phyloP scores from a whole-genome alignment of 83 land plant genomes.

The Isoetes engelmannii region DNA sequence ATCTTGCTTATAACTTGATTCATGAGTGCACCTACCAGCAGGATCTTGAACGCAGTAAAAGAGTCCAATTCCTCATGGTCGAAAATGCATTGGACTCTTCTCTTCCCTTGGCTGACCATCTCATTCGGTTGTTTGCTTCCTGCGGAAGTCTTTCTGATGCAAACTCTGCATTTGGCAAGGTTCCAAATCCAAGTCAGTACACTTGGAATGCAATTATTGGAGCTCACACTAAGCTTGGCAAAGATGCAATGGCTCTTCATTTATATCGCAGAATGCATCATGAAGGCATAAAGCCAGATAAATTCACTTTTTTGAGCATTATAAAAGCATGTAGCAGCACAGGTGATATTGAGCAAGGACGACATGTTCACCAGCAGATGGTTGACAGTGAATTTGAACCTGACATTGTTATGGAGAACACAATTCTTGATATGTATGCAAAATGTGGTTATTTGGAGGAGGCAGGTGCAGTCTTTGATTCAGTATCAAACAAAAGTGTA shows the following conservation, averaged over 20 bases:
- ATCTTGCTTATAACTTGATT: not conserved
- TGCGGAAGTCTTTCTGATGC: slow-evolving; percentile 11
- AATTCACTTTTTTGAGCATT: too few species aligned
- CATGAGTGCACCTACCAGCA: not conserved
- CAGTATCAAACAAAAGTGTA: too few species aligned
- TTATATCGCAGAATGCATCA: not conserved
- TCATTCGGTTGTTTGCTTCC: slow-evolving; percentile 6
- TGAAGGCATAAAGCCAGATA: slow-evolving; percentile 7
- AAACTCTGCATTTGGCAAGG: slow-evolving; percentile 1
- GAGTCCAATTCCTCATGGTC: not conserved
- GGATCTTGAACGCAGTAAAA: not conserved
- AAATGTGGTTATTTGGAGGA: too few species aligned
- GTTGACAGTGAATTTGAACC: too few species aligned
- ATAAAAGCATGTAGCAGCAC: too few species aligned
- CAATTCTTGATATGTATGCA: too few species aligned
- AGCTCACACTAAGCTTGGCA: slow-evolving; percentile 2
- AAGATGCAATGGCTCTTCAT: not conserved
- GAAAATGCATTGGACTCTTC: slow-evolving; percentile 2
- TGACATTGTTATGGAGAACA: too few species aligned
- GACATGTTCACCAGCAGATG: too few species aligned
- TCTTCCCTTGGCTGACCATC: slow-evolving; percentile 2
- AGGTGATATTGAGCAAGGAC: too few species aligned
- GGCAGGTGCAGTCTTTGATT: too few species aligned
- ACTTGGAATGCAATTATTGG: slow-evolving; percentile 18
- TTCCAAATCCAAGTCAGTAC: not conserved